Evolutionary conservation across 2,329 filamentous ascomycete genomes (phyloP).

Genomic region (Moelleriella libera): DNA sequence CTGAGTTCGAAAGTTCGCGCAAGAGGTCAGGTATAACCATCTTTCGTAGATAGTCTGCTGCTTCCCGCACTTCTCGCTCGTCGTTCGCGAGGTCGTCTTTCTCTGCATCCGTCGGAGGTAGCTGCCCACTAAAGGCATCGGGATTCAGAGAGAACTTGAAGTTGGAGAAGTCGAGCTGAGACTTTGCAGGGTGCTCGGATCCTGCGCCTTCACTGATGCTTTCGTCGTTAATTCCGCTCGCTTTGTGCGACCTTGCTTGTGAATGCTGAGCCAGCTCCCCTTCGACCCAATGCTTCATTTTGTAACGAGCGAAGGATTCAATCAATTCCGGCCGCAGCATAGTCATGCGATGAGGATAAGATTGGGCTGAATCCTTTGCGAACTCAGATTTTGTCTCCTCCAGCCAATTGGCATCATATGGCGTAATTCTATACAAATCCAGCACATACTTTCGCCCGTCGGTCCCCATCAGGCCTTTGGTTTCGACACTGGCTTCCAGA

Average conservation of each 20-base stretch:
- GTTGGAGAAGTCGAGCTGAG: constrained; percentile 70
- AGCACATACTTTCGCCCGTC: constrained; percentile 97
- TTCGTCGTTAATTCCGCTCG: constrained; percentile 17
- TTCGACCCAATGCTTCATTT: constrained; percentile 81
- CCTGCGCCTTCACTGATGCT: constrained; percentile 17
- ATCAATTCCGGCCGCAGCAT: constrained; percentile 83
- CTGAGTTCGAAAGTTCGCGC: constrained; percentile 76
- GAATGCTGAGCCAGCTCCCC: constrained; percentile 55
- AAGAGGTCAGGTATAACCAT: constrained; percentile 75
- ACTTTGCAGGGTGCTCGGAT: constrained; percentile 19
- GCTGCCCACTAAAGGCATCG: constrained; percentile 87
- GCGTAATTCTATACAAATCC: constrained; percentile 88
- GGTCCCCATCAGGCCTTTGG: constrained; percentile 92
- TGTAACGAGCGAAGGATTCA: constrained; percentile 69
- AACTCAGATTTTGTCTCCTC: constrained; percentile 51
- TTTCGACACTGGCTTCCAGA: constrained; percentile 90
- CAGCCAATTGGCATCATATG: constrained; percentile 80
- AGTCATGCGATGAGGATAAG: constrained; percentile 93
- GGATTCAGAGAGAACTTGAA: constrained; percentile 88
- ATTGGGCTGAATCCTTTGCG: constrained; percentile 24
- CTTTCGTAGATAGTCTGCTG: constrained; percentile 63
- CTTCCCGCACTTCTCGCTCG: constrained; percentile 75
- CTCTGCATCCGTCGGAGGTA: constrained; percentile 79
- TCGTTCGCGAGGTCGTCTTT: constrained; percentile 72
- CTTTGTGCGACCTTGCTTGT: constrained; percentile 19